These are phyloP conservation scores for Rhododendron williamsianum DNA, from an alignment of 148 eudicot genomes.

Conservation along the genomic window DNA sequence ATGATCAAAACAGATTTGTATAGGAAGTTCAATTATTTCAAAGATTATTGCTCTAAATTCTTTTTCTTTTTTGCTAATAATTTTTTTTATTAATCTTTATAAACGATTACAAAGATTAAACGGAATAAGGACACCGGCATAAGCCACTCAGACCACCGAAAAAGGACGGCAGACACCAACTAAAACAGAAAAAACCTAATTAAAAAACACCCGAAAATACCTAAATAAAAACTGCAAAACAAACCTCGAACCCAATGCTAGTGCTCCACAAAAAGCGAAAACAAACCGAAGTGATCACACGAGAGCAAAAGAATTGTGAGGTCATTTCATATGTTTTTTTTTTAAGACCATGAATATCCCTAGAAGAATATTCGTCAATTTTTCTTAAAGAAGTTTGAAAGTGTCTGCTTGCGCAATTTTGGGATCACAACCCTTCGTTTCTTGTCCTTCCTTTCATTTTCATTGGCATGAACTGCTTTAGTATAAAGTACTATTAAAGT, in stretches of 20 bases:
- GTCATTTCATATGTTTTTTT: neutral
- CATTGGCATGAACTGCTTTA: neutral
- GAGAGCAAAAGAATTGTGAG: neutral
- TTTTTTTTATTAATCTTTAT: no score
- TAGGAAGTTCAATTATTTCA: neutral
- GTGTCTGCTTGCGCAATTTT: neutral
- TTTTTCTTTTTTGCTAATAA: no score
- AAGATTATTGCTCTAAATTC: neutral
- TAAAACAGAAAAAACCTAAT: no score
- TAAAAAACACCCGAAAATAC: no score
- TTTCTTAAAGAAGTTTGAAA: neutral
- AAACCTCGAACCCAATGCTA: no score
- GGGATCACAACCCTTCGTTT: neutral
- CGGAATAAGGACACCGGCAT: no score
- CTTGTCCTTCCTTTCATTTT: neutral
- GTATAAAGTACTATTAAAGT: neutral
- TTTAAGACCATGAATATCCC: neutral
- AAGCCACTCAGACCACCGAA: no score
- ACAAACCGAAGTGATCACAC: neutral
- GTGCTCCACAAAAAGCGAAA: no score
- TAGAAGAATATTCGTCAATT: slow-evolving; percentile 4
- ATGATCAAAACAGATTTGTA: no score
- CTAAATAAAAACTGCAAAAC: no score
- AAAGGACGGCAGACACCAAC: no score
- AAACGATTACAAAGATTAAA: no score